Conservation (phyloP, 2,329 filamentous ascomycete species). For the Niveomyces coronatus region DNA sequence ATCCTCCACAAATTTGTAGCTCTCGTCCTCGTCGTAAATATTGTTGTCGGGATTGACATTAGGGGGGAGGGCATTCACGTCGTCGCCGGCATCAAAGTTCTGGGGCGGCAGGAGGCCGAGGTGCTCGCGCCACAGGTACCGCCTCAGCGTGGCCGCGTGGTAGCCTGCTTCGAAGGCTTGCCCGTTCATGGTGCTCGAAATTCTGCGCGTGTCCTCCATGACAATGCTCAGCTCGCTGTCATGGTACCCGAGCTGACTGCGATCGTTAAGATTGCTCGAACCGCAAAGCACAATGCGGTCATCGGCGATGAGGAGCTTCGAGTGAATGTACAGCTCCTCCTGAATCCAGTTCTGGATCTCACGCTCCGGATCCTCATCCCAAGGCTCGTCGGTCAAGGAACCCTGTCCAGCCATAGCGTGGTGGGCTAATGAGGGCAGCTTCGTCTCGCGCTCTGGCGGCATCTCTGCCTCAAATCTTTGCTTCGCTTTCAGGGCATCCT, state of each 20-base stretch:
- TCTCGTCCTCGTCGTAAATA: conserved; percentile 47
- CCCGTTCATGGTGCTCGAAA: conserved; percentile 70
- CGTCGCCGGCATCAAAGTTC: conserved; percentile 52
- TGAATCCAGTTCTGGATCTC: conserved; percentile 88
- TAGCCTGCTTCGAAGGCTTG: conserved; percentile 66
- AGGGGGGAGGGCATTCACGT: conserved; percentile 66
- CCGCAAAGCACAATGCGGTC: conserved; percentile 79
- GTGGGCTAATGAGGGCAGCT: conserved; percentile 49
- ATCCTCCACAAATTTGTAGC: conserved; percentile 57
- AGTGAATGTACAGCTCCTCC: conserved; percentile 93
- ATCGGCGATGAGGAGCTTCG: conserved; percentile 81
- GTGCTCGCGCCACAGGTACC: conserved; percentile 85
- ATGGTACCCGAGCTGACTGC: conserved; percentile 76
- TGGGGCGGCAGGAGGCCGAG: conserved; percentile 72
- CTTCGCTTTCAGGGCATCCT: conserved; percentile 36
- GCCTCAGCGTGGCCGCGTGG: conserved; percentile 70
- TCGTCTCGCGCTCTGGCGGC: conserved; percentile 27
- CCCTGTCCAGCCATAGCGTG: conserved; percentile 64
- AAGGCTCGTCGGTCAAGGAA: conserved; percentile 56
- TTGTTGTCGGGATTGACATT: conserved; percentile 56
- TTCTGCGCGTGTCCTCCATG: conserved; percentile 67
- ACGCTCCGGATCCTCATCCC: conserved; percentile 63
- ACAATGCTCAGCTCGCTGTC: conserved; percentile 87
- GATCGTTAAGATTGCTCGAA: conserved; percentile 85
- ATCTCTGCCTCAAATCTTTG: conserved; percentile 40